phyloP scores from a whole-genome alignment of 2,329 filamentous ascomycete genomes.

The Apiospora phragmitis region DNA sequence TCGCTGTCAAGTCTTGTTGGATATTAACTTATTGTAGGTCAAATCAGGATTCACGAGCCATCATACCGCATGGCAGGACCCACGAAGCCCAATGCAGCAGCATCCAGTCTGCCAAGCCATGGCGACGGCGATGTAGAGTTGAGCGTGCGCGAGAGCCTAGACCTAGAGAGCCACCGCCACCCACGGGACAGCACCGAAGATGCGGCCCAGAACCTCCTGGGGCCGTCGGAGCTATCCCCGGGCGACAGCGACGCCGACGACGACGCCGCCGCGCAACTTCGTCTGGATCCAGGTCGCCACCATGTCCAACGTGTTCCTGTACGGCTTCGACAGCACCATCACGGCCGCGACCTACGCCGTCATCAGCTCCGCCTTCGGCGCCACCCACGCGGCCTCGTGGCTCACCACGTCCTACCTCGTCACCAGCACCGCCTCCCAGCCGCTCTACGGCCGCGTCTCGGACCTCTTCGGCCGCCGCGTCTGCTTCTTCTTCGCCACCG shows the following conservation, averaged over 20 bases:
- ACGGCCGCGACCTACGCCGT: conserved; percentile 74
- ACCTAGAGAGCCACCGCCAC: background rate
- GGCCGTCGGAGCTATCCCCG: background rate
- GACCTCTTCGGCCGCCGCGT: conserved; percentile 58
- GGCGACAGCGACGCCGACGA: background rate
- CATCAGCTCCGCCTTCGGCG: conserved; percentile 72
- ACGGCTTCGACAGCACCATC: conserved; percentile 70
- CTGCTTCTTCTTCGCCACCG: conserved; percentile 64
- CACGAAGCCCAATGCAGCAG: background rate
- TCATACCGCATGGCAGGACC: background rate
- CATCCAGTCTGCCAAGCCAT: background rate
- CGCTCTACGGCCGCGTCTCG: conserved; percentile 17
- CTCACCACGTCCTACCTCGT: conserved; percentile 72
- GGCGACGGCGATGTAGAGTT: background rate
- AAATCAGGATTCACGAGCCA: background rate
- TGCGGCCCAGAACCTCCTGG: background rate
- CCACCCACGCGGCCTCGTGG: conserved; percentile 74
- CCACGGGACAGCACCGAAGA: background rate
- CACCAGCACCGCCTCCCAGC: conserved; percentile 43
- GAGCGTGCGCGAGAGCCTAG: background rate
- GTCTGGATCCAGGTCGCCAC: conserved; percentile 61
- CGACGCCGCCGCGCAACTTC: conserved; percentile 50
- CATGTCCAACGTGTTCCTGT: conserved; percentile 65
- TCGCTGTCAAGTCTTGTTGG: background rate
- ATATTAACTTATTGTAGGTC: background rate